Evolutionary conservation across 139 green algal species (phyloP), one percentile per base, ranked within the genome.

Genomic region (Trebouxia sp.): DNA sequence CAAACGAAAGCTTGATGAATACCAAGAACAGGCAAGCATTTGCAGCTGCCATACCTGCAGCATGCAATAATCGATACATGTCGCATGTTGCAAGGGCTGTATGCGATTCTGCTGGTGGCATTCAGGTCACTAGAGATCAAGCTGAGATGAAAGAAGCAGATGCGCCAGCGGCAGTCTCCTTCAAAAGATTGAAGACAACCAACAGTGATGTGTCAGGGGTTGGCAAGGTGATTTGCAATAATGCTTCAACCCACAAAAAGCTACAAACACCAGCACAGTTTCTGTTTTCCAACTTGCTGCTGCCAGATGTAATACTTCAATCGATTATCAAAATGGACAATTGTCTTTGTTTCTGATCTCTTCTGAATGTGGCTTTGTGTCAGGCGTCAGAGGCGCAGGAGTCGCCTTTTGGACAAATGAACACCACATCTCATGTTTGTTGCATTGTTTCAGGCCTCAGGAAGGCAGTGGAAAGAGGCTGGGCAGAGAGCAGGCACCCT

Each of bases 1-100:
- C 41, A 92, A 92, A 56, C 82, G 88, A n/a, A 91, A 89, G 76
- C 70, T 91, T 30, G 88, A 91, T 1, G 88, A 92, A 37, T 87
- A 91, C 75, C 72, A 82, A n/a, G 80, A 91, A 39, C 86, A 89
- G 82, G 86, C 87, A 24, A 26, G 15, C 42, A 20, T 6, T 32
- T 81, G 1, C 12, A 5, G 39, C 32, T 1, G 43, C 1, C 14
- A 41, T 22, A 20, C 20, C 37, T 39, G 11, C 41, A 47, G 12
- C 39, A 78, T 3, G 15, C 47, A 53, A 17, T 17, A 26, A 26
- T 3, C 47, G 1, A 53, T n/a, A n/a, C n/a, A n/a, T n/a, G n/a
- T n/a, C n/a, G n/a, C n/a, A n/a, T n/a, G n/a, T n/a, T n/a, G n/a
- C n/a, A n/a, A n/a, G n/a, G n/a, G n/a, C 66, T 30, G 17, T 48